Percentiles rank a stretch among this genome's conserved stretches.
Evolutionary conservation across 2,329 filamentous ascomycete species (phyloP).

Genomic region (Apiospora pterosperma): DNA sequence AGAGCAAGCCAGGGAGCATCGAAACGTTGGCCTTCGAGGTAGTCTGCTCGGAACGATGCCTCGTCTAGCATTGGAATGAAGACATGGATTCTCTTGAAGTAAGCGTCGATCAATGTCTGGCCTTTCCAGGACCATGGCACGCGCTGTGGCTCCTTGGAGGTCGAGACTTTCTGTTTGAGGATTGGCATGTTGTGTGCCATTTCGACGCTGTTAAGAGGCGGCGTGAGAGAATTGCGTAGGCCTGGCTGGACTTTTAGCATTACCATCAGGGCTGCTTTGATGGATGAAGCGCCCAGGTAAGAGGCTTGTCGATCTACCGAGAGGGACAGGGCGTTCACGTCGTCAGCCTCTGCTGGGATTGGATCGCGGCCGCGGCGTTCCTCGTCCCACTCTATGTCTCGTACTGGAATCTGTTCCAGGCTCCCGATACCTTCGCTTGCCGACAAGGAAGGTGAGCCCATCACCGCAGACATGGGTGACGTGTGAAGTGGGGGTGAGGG

Average conservation of each 20-base stretch:
- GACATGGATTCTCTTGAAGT: conserved; percentile 70
- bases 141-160: conserved; percentile 44
- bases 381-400: conserved; percentile 66
- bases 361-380: conserved; percentile 51
- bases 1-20: conserved; percentile 70
- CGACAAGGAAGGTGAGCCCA: conserved; percentile 46
- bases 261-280: conserved; percentile 70
- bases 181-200: conserved; percentile 42
- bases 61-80: conserved; percentile 75
- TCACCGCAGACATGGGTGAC: conserved; percentile 44
- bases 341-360: conserved; percentile 63
- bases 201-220: conserved; percentile 44
- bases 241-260: conserved; percentile 57
- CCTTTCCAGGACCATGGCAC: conserved; percentile 62
- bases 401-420: conserved; percentile 67
- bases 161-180: conserved; percentile 38
- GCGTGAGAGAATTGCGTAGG: conserved; percentile 41
- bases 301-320: conserved; percentile 56
- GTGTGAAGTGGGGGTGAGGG: conserved; percentile 53
- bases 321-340: conserved; percentile 66
- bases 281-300: conserved; percentile 71
- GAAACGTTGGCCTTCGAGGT: conserved; percentile 57
- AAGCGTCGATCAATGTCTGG: conserved; percentile 68
- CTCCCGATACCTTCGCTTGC: conserved; percentile 45
- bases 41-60: conserved; percentile 63